Evolutionary conservation across 2,329 filamentous ascomycete genomes (phyloP).

Genomic region (Colletotrichum sidae): DNA sequence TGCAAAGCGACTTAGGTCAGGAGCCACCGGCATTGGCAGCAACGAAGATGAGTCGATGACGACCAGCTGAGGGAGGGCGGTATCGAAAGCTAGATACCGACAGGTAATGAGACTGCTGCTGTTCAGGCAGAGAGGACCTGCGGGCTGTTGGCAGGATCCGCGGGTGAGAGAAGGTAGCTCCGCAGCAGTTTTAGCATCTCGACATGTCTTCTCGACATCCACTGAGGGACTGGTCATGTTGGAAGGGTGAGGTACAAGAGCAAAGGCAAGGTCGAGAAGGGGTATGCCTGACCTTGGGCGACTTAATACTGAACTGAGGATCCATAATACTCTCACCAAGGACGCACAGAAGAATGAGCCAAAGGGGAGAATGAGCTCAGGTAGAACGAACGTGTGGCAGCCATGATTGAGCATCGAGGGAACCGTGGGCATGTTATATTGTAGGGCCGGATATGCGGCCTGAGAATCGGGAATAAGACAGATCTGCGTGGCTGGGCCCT

Average conservation of each 20-base stretch:
- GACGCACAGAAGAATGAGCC: no score
- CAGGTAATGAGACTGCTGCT: constrained; percentile 47
- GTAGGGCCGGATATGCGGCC: constrained; percentile 29
- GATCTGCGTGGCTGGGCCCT: constrained; percentile 11
- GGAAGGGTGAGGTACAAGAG: neutral
- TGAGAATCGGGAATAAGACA: constrained; percentile 30
- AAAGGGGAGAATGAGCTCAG: no score
- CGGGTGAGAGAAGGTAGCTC: neutral
- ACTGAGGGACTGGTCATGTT: no score
- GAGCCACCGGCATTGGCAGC: constrained; percentile 64
- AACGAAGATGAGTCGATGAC: constrained; percentile 20
- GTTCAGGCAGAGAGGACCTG: constrained; percentile 13
- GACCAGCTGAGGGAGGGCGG: constrained; percentile 47
- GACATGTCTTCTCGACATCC: no score
- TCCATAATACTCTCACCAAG: no score
- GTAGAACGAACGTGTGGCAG: neutral
- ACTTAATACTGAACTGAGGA: no score
- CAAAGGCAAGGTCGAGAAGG: neutral
- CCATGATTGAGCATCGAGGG: constrained; percentile 7
- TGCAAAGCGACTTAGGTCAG: constrained; percentile 73
- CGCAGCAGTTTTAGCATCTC: no score
- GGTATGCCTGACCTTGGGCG: neutral
- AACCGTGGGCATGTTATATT: constrained; percentile 22
- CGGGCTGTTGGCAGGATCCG: neutral
- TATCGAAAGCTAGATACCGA: constrained; percentile 56